phyloP scores from a whole-genome alignment of 2,329 filamentous ascomycete genomes.

The Talaromyces piceae region DNA sequence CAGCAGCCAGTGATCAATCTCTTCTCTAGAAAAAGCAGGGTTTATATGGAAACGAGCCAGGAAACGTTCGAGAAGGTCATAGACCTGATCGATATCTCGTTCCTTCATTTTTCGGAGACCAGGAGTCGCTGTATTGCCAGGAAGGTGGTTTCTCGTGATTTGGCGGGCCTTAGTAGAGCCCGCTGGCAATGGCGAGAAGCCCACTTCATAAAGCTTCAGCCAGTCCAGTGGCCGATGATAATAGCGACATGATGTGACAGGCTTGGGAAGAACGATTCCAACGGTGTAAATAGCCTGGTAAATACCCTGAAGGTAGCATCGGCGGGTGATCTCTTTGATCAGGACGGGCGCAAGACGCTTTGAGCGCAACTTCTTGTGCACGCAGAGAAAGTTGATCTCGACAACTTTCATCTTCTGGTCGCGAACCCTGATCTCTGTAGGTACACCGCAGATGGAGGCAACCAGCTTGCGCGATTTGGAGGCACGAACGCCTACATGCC shows the following conservation, averaged over 20 bases:
- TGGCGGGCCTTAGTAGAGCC: slow-evolving; percentile 81
- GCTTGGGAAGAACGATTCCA: slow-evolving; percentile 82
- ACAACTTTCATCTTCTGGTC: slow-evolving; percentile 67
- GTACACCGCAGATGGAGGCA: slow-evolving; percentile 92
- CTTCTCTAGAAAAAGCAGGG: slow-evolving; percentile 69
- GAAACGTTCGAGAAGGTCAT: slow-evolving; percentile 68
- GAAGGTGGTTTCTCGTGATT: slow-evolving; percentile 76
- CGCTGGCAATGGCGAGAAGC: slow-evolving; percentile 80
- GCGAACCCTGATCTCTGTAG: slow-evolving; percentile 73
- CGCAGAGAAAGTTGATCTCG: slow-evolving; percentile 96
- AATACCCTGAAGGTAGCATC: slow-evolving; percentile 77
- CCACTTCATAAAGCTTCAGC: slow-evolving; percentile 90
- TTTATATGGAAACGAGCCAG: slow-evolving; percentile 74
- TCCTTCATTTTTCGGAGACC: slow-evolving; percentile 74
- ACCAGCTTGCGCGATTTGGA: slow-evolving; percentile 78
- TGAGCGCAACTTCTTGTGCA: slow-evolving; percentile 93
- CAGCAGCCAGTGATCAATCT: slow-evolving; percentile 82
- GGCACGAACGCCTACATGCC: slow-evolving; percentile 90
- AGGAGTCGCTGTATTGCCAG: slow-evolving; percentile 61
- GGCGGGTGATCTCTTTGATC: slow-evolving; percentile 94
- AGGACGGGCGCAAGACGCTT: slow-evolving; percentile 89
- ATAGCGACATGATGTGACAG: slow-evolving; percentile 88
- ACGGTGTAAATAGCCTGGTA: slow-evolving; percentile 97
- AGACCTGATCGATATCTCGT: slow-evolving; percentile 69
- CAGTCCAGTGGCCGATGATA: slow-evolving; percentile 92